Conservation (phyloP, 2,329 filamentous ascomycete species). For the Botryotinia narcissicola region DNA sequence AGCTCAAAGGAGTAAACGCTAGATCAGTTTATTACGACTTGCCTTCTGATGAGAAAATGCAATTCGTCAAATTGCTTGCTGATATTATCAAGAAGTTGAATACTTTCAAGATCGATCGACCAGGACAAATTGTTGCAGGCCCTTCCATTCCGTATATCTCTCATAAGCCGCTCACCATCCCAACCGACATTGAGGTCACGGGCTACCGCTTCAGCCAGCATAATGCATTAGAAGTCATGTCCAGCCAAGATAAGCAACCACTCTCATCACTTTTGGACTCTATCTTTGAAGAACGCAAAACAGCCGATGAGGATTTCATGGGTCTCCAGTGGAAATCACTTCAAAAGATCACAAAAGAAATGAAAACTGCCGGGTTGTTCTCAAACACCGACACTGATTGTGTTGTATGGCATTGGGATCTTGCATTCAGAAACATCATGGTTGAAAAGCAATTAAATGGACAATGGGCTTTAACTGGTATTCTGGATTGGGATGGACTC, state of each 20-base stretch:
- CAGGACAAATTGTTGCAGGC: conserved; percentile 19
- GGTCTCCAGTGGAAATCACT: no score
- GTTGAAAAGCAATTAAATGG: not conserved
- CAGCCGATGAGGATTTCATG: no score
- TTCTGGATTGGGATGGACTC: conserved; percentile 29
- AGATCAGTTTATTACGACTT: conserved; percentile 20
- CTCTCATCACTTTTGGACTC: no score
- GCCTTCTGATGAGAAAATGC: conserved; percentile 23
- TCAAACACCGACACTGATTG: conserved; percentile 9
- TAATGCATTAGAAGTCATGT: no score
- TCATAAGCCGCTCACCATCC: not conserved
- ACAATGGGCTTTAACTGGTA: conserved; percentile 6
- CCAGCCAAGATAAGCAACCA: no score
- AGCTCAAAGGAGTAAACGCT: conserved; percentile 21
- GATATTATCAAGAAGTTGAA: conserved; percentile 23
- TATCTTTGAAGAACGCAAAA: no score
- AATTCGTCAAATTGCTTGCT: conserved; percentile 22
- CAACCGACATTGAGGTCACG: not conserved
- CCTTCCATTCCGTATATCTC: conserved; percentile 8
- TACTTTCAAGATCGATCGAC: not conserved
- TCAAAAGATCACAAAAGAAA: not conserved
- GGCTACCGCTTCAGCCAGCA: not conserved
- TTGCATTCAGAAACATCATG: conserved; percentile 25
- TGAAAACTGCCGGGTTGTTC: conserved; percentile 23
- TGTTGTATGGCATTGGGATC: conserved; percentile 29